These are phyloP conservation scores for Trifolium fragiferum DNA, from an alignment of 306 rosid genomes.

Conservation along the genomic window DNA sequence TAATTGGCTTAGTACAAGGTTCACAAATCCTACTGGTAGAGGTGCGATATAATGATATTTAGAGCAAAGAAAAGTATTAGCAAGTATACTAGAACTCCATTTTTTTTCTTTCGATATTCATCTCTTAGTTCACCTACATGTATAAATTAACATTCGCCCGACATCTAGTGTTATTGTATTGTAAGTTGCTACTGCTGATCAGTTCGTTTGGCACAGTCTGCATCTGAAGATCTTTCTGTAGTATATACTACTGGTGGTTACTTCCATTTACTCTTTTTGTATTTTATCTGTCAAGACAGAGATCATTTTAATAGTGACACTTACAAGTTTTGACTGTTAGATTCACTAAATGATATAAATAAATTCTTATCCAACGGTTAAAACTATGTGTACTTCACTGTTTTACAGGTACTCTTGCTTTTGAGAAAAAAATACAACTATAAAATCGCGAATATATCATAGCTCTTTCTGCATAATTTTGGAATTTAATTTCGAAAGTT, in stretches of 20 bases:
- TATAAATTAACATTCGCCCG: slow-evolving; percentile 62
- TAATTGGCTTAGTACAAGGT: neutral
- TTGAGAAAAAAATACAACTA: neutral
- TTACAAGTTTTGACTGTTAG: neutral
- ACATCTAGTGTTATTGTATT: slow-evolving; percentile 26
- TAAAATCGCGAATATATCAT: neutral
- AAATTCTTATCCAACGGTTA: neutral
- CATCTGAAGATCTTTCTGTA: slow-evolving; percentile 23
- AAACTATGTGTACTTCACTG: neutral
- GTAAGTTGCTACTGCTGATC: slow-evolving; percentile 48
- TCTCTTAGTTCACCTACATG: slow-evolving; percentile 41
- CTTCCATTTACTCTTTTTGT: neutral
- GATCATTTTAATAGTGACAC: neutral
- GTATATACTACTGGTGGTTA: slow-evolving; percentile 10
- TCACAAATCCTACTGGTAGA: slow-evolving; percentile 63
- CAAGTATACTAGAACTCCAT: neutral
- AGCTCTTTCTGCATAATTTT: neutral
- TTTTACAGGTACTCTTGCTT: too few species aligned
- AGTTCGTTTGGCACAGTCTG: slow-evolving; percentile 49
- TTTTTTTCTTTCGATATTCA: slow-evolving; percentile 6
- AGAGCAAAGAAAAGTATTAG: neutral
- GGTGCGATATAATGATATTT: slow-evolving; percentile 57
- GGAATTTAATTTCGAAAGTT: neutral
- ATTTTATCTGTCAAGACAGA: neutral
- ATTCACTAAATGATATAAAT: neutral